Conservation (phyloP, 371 early-diverging fungal species). For the Coemansia sp. region DNA sequence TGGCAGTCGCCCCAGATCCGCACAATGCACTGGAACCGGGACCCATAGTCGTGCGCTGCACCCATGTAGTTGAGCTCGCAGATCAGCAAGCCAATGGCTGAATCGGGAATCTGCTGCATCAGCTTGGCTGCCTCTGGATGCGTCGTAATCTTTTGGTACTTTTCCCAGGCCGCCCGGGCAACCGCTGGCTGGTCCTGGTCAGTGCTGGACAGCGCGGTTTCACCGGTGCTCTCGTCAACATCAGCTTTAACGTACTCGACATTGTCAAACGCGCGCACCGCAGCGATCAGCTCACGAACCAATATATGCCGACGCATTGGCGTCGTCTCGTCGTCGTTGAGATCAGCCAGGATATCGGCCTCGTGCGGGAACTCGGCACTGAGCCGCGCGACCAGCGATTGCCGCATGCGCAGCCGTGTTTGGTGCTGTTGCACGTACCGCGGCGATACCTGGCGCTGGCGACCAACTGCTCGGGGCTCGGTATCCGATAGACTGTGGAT, state of each 20-base stretch:
- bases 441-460: no score
- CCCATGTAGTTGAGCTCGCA: slow-evolving; percentile 33
- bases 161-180: slow-evolving; percentile 25
- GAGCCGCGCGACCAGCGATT: not conserved
- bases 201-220: no score
- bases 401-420: not conserved
- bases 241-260: not conserved
- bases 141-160: slow-evolving; percentile 27
- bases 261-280: slow-evolving; percentile 13
- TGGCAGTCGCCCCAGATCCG: slow-evolving; percentile 21
- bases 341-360: not conserved
- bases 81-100: slow-evolving; percentile 19
- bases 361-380: not conserved
- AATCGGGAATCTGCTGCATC: slow-evolving; percentile 17
- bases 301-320: slow-evolving; percentile 14
- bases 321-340: not conserved
- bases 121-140: slow-evolving; percentile 10
- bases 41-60: slow-evolving; percentile 4
- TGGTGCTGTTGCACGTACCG: slow-evolving; percentile 7
- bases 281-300: slow-evolving; percentile 23
- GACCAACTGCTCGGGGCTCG: no score
- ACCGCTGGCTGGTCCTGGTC: not conserved
- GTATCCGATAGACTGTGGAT: no score
- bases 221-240: not conserved
- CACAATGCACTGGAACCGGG: slow-evolving; percentile 27